Evolutionary conservation across 495 filamentous ascomycete species (phyloP).

Genomic region (Penicillium cataractarum): DNA sequence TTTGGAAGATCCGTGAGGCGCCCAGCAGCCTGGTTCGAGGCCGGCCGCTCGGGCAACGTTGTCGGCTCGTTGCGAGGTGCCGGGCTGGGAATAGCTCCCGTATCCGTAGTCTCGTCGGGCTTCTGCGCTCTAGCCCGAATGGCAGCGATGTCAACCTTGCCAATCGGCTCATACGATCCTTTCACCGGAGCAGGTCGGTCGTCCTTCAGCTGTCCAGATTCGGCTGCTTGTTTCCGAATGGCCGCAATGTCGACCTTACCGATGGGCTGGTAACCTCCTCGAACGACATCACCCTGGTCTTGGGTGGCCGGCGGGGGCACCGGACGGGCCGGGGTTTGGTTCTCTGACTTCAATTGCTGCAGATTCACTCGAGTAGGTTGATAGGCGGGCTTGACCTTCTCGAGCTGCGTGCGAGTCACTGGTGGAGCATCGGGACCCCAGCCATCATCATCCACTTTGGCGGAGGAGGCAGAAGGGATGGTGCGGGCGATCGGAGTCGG

Average conservation of each 20-base stretch:
- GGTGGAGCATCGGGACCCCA: slow-evolving; percentile 96
- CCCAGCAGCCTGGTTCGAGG: slow-evolving; percentile 70
- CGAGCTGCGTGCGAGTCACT: slow-evolving; percentile 81
- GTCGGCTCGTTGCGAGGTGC: slow-evolving; percentile 47
- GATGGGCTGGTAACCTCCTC: slow-evolving; percentile 91
- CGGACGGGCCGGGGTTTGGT: slow-evolving; percentile 59
- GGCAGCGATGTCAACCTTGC: slow-evolving; percentile 93
- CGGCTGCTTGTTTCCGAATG: slow-evolving; percentile 76
- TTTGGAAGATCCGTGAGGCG: slow-evolving; percentile 88
- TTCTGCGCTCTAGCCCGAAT: slow-evolving; percentile 81
- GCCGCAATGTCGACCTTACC: slow-evolving; percentile 96
- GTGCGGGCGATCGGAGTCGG: slow-evolving; percentile 63
- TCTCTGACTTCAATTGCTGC: slow-evolving; percentile 69
- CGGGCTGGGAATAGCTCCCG: slow-evolving; percentile 36
- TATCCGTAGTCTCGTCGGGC: slow-evolving; percentile 49
- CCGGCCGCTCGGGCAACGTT: slow-evolving; percentile 67
- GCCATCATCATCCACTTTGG: slow-evolving; percentile 71
- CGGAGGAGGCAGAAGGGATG: slow-evolving; percentile 42
- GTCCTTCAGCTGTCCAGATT: slow-evolving; percentile 59
- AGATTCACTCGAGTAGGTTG: slow-evolving; percentile 94
- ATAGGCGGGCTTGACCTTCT: slow-evolving; percentile 92
- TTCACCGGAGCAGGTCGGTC: slow-evolving; percentile 83
- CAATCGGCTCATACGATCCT: slow-evolving; percentile 88
- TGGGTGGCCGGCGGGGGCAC: slow-evolving; percentile 39
- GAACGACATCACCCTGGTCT: slow-evolving; percentile 68